phyloP scores from a whole-genome alignment of 176 grass and related monocot genomes.

The Musa itinerans region DNA sequence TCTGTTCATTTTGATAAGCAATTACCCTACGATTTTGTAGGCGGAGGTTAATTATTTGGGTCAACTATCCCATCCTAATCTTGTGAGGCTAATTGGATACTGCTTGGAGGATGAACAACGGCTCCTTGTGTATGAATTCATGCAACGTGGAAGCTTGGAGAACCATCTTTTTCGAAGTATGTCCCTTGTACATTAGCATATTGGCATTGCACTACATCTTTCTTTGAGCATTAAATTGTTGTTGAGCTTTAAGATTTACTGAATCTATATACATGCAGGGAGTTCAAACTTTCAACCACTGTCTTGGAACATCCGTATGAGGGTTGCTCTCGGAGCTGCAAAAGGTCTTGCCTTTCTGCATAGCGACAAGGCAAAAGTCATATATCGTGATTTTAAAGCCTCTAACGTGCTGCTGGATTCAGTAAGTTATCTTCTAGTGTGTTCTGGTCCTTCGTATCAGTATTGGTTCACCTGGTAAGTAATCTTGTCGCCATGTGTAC shows the following conservation, averaged over 20 bases:
- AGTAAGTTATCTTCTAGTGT: constrained; percentile 24
- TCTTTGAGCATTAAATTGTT: neutral
- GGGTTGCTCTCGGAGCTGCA: constrained; percentile 62
- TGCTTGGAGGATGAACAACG: constrained; percentile 72
- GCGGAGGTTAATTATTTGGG: constrained; percentile 83
- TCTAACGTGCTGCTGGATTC: constrained; percentile 72
- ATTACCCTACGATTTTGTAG: constrained; percentile 18
- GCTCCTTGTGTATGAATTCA: constrained; percentile 87
- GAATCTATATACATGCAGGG: constrained; percentile 25
- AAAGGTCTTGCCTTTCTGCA: constrained; percentile 80
- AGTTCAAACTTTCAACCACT: constrained; percentile 49
- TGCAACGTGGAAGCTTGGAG: constrained; percentile 73
- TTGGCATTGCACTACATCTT: neutral
- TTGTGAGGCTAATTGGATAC: constrained; percentile 74
- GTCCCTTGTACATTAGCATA: neutral
- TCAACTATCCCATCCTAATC: constrained; percentile 47
- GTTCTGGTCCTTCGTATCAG: neutral
- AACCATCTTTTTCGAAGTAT: constrained; percentile 86
- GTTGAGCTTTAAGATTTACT: neutral
- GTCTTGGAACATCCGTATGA: constrained; percentile 70
- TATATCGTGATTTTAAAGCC: constrained; percentile 88
- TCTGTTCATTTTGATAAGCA: neutral
- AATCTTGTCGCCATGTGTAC: constrained; percentile 3
- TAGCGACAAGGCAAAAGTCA: constrained; percentile 64
- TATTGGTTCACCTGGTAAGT: constrained; percentile 4